phyloP scores from a whole-genome alignment of 805 yeast genomes.

The Suhomyces pyralidae region DNA sequence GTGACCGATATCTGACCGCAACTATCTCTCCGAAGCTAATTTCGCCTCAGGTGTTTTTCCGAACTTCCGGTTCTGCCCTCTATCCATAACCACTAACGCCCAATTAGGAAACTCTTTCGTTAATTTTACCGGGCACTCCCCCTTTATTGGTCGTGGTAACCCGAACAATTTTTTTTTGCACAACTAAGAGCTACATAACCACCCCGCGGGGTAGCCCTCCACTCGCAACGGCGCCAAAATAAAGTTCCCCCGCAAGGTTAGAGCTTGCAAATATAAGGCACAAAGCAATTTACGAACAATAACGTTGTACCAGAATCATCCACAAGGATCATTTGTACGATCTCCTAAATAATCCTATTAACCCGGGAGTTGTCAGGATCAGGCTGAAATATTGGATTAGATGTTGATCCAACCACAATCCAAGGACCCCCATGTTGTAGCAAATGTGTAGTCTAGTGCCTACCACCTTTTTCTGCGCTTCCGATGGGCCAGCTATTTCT shows the following conservation, averaged over 20 bases:
- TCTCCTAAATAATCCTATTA: background rate
- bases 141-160: background rate
- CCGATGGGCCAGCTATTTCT: background rate
- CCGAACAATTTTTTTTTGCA: background rate
- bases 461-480: background rate
- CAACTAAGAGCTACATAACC: background rate
- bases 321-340: conserved; percentile 1
- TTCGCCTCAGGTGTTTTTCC: background rate
- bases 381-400: background rate
- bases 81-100: background rate
- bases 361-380: background rate
- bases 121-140: background rate
- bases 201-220: background rate
- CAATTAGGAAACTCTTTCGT: background rate
- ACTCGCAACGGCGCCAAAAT: background rate
- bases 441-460: too few species aligned
- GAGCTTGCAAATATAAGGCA: background rate
- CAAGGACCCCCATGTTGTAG: background rate
- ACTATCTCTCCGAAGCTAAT: background rate
- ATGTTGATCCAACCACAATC: background rate
- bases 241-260: background rate
- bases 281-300: background rate
- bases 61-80: background rate
- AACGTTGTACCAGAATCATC: background rate
- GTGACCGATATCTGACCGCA: background rate